These are phyloP conservation scores for Plantago rigida DNA, from an alignment of 305 asterid genomes.

Conservation along the genomic window DNA sequence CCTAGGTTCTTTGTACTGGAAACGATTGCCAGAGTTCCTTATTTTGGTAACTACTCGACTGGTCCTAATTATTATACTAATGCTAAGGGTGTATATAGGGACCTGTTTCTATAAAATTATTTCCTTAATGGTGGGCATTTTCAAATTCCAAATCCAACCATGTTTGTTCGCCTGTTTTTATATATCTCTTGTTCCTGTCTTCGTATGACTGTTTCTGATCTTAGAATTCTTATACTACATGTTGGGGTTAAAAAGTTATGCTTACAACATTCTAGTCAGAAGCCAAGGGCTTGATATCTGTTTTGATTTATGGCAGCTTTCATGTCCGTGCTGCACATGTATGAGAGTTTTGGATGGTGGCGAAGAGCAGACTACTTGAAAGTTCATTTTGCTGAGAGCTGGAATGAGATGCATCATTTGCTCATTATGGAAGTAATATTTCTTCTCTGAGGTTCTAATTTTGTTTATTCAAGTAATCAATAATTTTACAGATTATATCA, in stretches of 20 bases:
- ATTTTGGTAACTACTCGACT: conserved; percentile 57
- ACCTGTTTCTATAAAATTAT: neutral
- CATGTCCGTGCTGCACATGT: conserved; percentile 88
- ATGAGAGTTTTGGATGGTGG: conserved; percentile 99
- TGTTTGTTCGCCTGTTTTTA: too few species aligned
- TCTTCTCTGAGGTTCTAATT: conserved; percentile 22
- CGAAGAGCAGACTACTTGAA: conserved; percentile 90
- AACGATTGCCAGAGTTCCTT: conserved; percentile 96
- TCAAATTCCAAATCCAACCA: too few species aligned
- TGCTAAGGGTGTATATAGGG: neutral
- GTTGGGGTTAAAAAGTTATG: neutral
- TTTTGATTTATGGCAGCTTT: conserved; percentile 53
- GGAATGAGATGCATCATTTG: conserved; percentile 99
- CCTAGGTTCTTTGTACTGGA: conserved; percentile 89
- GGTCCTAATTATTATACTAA: conserved; percentile 7
- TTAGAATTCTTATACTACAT: neutral
- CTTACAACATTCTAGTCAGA: conserved; percentile 21
- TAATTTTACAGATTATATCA: neutral
- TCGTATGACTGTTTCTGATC: conserved; percentile 5
- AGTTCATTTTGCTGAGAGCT: conserved; percentile 98
- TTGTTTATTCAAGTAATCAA: conserved; percentile 10
- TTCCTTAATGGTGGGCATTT: too few species aligned
- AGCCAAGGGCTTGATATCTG: neutral
- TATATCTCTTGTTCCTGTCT: neutral
- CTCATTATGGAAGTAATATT: conserved; percentile 91